Evolutionary conservation across 768 basidiomycete species (phyloP).

Genomic region (Solioccasus polychromus): DNA sequence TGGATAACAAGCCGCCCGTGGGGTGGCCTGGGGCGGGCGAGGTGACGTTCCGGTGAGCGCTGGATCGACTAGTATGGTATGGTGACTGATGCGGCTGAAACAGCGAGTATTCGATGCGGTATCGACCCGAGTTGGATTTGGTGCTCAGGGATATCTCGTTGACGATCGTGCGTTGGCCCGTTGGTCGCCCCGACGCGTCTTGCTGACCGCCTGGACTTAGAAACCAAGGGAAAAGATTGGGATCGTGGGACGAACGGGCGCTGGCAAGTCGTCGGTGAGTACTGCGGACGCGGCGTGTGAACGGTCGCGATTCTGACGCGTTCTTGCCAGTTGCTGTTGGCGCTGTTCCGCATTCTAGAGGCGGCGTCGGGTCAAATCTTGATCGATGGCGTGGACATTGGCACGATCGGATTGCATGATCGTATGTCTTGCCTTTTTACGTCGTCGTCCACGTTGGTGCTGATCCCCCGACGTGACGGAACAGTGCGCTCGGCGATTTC

Average conservation of each 20-base stretch:
- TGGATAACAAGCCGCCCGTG: slow-evolving; percentile 50
- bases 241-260: slow-evolving; percentile 82
- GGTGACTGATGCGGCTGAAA: not conserved
- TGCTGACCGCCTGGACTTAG: slow-evolving; percentile 33
- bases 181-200: not conserved
- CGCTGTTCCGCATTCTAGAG: slow-evolving; percentile 77
- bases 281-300: not conserved
- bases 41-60: slow-evolving; percentile 69
- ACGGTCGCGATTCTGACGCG: not conserved
- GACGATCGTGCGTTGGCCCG: slow-evolving; percentile 47
- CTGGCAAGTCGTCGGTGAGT: slow-evolving; percentile 69
- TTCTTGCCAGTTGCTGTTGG: slow-evolving; percentile 51
- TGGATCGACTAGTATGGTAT: not conserved
- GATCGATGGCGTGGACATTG: slow-evolving; percentile 77
- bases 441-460: not conserved
- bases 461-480: too few relatives aligned
- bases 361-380: slow-evolving; percentile 61
- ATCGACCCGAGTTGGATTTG: slow-evolving; percentile 76
- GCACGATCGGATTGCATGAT: slow-evolving; percentile 71
- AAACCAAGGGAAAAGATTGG: slow-evolving; percentile 83
- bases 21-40: slow-evolving; percentile 74
- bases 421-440: too few relatives aligned
- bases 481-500: slow-evolving; percentile 71
- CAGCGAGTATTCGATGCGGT: slow-evolving; percentile 72
- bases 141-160: slow-evolving; percentile 77